Evolutionary conservation across 2,329 filamentous ascomycete genomes (phyloP), one percentile per base, ranked within the genome.

Genomic region (Cytospora leucostoma): DNA sequence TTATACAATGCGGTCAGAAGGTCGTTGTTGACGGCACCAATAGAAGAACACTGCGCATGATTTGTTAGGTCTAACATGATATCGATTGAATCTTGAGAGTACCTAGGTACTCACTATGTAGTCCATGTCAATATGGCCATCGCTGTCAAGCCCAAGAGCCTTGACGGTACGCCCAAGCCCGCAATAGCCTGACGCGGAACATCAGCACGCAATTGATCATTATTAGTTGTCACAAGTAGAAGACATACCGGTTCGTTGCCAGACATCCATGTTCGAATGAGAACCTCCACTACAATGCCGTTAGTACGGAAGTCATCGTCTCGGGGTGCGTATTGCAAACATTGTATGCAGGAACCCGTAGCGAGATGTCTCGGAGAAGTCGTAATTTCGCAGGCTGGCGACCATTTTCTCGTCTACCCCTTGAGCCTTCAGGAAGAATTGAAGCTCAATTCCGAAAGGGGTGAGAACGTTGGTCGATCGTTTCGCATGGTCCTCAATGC

Each of bases 321-420:
- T 61, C 51, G 55, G 59, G 59, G 17, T 33, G 10, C 32, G 38
- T 38, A 61, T 60, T 61, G 72, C 88, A 75, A 76, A 92, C 89
- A 96, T 91, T 8, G 90, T 89, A 73, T 96, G 92, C 7, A 98
- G 85, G 74, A 99, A 97, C 1, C 86, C 90, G 67, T 96, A 82
- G 37, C 84, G 78, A 12, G 76, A 75, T 0, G 94, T 97, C 65
- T 84, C 81, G 2, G 84, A 82, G 71, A 96, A 98, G 74, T 98
- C 92, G 74, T 96, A 98, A 37, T 85, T 87, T 27, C 82, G 76
- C 6, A 98, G 76, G 58, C 91, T 93, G 5, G 81, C 75, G 37
- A 91, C 76, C 51, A 96, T 82, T 21, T 82, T 82, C 17, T 85
- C 78, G 4, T 88, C 82, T 8, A 96, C 74, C 0, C 84, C 84